These are phyloP conservation scores for Phoenix roebelenii DNA, from an alignment of 176 grass and related monocot genomes.

Conservation along the genomic window DNA sequence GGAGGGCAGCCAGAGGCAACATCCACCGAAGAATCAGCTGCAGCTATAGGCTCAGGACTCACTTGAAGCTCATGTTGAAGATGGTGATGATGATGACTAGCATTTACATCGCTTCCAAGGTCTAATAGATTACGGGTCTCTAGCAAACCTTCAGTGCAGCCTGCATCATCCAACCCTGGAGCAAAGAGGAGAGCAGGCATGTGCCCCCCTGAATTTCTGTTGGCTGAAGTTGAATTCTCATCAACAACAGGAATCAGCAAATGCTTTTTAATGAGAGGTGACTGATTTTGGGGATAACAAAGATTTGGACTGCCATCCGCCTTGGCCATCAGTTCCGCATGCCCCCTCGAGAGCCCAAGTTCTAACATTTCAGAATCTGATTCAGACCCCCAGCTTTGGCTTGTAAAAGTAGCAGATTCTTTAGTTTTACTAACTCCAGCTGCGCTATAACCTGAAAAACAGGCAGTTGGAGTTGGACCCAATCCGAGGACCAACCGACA, in stretches of 20 bases:
- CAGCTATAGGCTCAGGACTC: constrained; percentile 45
- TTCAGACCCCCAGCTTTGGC: constrained; percentile 30
- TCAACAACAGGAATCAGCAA: constrained; percentile 5
- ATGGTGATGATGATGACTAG: constrained; percentile 2
- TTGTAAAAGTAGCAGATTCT: constrained; percentile 27
- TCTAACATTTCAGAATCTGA: constrained; percentile 30
- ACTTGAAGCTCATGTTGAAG: constrained; percentile 27
- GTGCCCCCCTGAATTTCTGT: constrained; percentile 23
- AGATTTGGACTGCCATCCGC: too few relatives aligned
- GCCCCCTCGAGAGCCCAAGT: constrained; percentile 13
- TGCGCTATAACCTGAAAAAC: constrained; percentile 3
- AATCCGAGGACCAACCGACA: too few relatives aligned
- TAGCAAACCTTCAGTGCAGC: constrained; percentile 3
- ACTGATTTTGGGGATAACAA: too few relatives aligned
- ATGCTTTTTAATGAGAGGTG: too few relatives aligned
- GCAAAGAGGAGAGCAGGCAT: constrained; percentile 61
- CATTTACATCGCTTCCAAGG: not conserved
- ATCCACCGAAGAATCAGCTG: constrained; percentile 43
- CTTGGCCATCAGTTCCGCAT: not conserved
- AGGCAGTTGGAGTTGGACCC: not conserved
- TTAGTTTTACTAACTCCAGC: constrained; percentile 17
- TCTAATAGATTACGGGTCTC: constrained; percentile 28
- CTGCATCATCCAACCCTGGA: constrained; percentile 17
- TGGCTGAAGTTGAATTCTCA: constrained; percentile 15
- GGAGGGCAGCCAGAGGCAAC: constrained; percentile 27